phyloP scores from a whole-genome alignment of 331 rosid species.

The Arachis monticola region DNA sequence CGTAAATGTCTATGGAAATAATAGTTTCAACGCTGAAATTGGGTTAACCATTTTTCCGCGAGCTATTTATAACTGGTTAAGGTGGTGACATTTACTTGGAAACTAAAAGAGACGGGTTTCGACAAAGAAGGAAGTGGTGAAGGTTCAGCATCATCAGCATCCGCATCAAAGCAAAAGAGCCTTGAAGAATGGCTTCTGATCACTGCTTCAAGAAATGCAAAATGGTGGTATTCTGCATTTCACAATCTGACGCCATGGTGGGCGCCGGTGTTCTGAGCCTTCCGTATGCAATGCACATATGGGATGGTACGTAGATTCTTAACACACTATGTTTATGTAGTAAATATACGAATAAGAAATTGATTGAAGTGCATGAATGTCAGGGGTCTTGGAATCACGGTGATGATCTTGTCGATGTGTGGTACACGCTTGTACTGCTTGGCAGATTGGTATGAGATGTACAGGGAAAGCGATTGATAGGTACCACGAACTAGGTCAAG shows the following conservation, averaged over 20 bases:
- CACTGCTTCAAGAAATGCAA: conserved; percentile 62
- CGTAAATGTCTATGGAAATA: no score
- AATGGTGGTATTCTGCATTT: conserved; percentile 73
- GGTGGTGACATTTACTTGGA: no score
- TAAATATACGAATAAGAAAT: no score
- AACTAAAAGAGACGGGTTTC: background rate
- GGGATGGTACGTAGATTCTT: conserved; percentile 52
- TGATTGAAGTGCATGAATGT: no score
- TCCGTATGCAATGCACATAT: conserved; percentile 50
- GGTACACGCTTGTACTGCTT: conserved; percentile 53
- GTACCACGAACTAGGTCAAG: background rate
- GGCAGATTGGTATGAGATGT: conserved; percentile 58
- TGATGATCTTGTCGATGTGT: conserved; percentile 14
- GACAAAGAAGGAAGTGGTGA: background rate
- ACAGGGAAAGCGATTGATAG: background rate
- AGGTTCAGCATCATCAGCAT: background rate
- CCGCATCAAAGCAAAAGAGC: conserved; percentile 15
- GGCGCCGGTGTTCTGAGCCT: background rate
- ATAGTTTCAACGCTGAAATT: no score
- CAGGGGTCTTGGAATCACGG: conserved; percentile 62
- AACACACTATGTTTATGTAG: no score
- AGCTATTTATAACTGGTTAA: no score
- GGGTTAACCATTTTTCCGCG: no score
- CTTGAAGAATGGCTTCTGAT: conserved; percentile 64
- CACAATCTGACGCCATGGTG: conserved; percentile 50